phyloP scores from a whole-genome alignment of 208 protist species.

The Tetramitus jugosus region DNA sequence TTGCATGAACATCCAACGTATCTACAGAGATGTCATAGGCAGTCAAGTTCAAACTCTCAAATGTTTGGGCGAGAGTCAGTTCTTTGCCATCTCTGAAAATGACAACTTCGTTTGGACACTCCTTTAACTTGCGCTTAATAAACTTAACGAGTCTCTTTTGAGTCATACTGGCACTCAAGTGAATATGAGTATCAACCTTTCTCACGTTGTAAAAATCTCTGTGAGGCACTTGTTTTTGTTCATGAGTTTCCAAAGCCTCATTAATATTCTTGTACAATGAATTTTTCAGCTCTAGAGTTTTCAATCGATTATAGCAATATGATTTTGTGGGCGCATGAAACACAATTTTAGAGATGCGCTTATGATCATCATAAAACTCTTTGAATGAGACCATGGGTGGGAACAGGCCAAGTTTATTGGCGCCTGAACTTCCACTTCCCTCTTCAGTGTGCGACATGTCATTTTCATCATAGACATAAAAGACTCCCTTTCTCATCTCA shows the following conservation, averaged over 20 bases:
- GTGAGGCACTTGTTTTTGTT: slow-evolving; percentile 66
- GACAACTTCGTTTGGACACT: slow-evolving; percentile 79
- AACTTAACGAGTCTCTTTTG: slow-evolving; percentile 82
- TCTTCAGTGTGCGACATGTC: no score
- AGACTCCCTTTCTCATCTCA: neutral
- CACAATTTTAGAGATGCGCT: slow-evolving; percentile 54
- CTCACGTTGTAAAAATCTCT: slow-evolving; percentile 85
- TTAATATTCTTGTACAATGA: slow-evolving; percentile 82
- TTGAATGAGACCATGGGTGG: slow-evolving; percentile 48
- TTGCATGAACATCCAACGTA: slow-evolving; percentile 87
- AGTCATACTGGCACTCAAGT: slow-evolving; percentile 87
- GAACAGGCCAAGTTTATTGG: neutral
- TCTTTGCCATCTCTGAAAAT: slow-evolving; percentile 50
- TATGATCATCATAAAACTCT: slow-evolving; percentile 57
- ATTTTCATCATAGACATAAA: neutral
- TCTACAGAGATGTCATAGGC: slow-evolving; percentile 80
- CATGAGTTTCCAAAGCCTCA: slow-evolving; percentile 63
- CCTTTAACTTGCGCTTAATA: slow-evolving; percentile 78
- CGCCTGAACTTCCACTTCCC: neutral
- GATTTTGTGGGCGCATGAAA: slow-evolving; percentile 65
- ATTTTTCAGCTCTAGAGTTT: slow-evolving; percentile 81
- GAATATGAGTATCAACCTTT: slow-evolving; percentile 94
- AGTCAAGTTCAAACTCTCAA: slow-evolving; percentile 43
- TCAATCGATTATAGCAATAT: slow-evolving; percentile 73
- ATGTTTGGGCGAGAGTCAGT: slow-evolving; percentile 50